phyloP scores from a whole-genome alignment of 345 rosid species.

The Capsella bursapastoris region DNA sequence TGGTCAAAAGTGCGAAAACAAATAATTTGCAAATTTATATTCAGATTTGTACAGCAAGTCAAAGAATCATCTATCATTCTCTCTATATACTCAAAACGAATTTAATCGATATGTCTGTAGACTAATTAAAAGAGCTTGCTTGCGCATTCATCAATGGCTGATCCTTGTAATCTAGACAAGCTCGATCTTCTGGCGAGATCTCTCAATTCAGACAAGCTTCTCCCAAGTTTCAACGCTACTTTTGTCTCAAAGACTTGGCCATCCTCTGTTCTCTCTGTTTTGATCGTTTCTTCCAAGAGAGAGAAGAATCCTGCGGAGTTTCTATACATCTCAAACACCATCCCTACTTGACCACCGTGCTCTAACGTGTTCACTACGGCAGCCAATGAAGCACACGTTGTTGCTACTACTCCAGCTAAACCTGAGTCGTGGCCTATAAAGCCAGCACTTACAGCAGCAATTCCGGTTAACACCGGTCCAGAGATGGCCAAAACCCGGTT shows the following conservation, averaged over 20 bases:
- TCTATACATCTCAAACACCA: constrained; percentile 46
- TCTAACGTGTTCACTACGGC: constrained; percentile 39
- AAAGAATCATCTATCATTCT: not conserved
- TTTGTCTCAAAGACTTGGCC: constrained; percentile 41
- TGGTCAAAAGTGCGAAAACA: not conserved
- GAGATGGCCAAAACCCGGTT: constrained; percentile 37
- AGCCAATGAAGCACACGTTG: constrained; percentile 30
- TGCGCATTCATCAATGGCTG: constrained; percentile 34
- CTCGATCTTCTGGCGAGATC: constrained; percentile 36
- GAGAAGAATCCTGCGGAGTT: constrained; percentile 42
- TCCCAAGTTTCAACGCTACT: constrained; percentile 43
- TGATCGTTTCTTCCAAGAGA: constrained; percentile 36
- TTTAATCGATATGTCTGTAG: not conserved
- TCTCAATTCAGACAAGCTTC: constrained; percentile 43
- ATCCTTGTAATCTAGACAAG: constrained; percentile 21
- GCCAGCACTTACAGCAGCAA: constrained; percentile 32
- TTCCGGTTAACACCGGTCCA: constrained; percentile 35
- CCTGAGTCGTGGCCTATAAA: constrained; percentile 32
- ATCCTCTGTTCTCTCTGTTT: constrained; percentile 24
- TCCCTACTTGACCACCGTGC: constrained; percentile 47
- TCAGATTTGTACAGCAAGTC: not conserved
- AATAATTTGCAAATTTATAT: not conserved
- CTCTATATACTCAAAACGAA: not conserved
- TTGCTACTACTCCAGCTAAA: constrained; percentile 34
- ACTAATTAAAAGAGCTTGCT: constrained; percentile 37